Evolutionary conservation across 2,329 filamentous ascomycete genomes (phyloP).

Genomic region (Parasarocladium wereldwijsianum): DNA sequence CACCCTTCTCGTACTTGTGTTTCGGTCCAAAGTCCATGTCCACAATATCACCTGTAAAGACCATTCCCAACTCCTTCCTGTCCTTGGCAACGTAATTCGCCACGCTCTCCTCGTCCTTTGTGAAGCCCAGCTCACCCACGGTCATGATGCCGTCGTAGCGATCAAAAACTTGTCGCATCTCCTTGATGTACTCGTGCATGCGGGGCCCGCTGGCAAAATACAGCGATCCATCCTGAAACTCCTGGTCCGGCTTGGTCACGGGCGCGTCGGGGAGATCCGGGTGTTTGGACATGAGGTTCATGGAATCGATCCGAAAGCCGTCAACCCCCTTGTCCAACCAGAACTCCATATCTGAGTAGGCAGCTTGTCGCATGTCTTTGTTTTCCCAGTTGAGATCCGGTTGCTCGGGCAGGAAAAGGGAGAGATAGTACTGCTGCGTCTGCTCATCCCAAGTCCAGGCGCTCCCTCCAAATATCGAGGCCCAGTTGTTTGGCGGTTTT

Average conservation of each 20-base stretch:
- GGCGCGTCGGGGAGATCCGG: constrained; percentile 37
- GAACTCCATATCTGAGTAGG: constrained; percentile 57
- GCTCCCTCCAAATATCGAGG: constrained; percentile 24
- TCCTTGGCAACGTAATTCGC: constrained; percentile 30
- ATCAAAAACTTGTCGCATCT: constrained; percentile 20
- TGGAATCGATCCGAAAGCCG: constrained; percentile 55
- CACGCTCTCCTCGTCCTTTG: constrained; percentile 24
- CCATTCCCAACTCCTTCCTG: constrained; percentile 8
- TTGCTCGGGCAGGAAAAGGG: constrained; percentile 56
- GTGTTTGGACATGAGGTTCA: constrained; percentile 48
- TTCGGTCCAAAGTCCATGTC: constrained; percentile 18
- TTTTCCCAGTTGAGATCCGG: constrained; percentile 74
- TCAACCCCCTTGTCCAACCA: constrained; percentile 60
- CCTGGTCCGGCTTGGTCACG: constrained; percentile 17
- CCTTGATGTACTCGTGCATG: constrained; percentile 20
- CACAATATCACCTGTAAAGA: constrained; percentile 1
- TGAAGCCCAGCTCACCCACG: constrained; percentile 14
- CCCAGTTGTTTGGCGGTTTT: constrained; percentile 57
- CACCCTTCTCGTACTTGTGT: constrained; percentile 30
- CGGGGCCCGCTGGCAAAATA: constrained; percentile 39
- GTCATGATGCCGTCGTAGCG: constrained; percentile 41
- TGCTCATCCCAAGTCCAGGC: constrained; percentile 54
- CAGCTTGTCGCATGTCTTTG: constrained; percentile 45
- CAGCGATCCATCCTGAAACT: constrained; percentile 20
- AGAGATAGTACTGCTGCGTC: constrained; percentile 58